A percentile compares a stretch with the other conserved stretches of the same genome.
phyloP scores from a whole-genome alignment of 2,329 filamentous ascomycete species.

The Neonectria coccinea region DNA sequence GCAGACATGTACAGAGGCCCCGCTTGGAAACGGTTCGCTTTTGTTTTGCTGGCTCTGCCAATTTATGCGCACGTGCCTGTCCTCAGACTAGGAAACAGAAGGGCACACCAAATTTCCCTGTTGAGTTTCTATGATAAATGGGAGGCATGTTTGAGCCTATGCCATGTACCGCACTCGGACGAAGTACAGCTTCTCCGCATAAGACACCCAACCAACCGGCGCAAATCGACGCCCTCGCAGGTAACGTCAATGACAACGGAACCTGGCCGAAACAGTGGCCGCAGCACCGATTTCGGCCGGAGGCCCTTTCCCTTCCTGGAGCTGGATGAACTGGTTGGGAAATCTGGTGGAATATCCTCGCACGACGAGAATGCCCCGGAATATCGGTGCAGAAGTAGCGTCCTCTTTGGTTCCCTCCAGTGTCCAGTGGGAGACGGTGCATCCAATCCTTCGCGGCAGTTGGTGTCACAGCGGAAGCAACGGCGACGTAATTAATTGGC shows the following conservation, averaged over 20 bases:
- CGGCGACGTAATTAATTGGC: slow-evolving; percentile 21
- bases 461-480: slow-evolving; percentile 7
- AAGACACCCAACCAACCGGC: slow-evolving; percentile 23
- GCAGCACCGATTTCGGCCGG: slow-evolving; percentile 17
- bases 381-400: slow-evolving; percentile 32
- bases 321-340: slow-evolving; percentile 3
- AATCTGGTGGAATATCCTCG: slow-evolving; percentile 14
- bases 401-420: slow-evolving; percentile 11
- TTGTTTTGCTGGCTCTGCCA: not conserved
- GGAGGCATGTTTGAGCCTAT: not conserved
- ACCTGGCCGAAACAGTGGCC: slow-evolving; percentile 32
- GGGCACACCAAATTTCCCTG: not conserved
- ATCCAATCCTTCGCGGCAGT: slow-evolving; percentile 21
- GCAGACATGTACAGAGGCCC: not conserved
- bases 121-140: not conserved
- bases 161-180: slow-evolving; percentile 6
- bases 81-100: not conserved
- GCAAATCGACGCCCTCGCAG: slow-evolving; percentile 15
- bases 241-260: slow-evolving; percentile 29
- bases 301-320: slow-evolving; percentile 12
- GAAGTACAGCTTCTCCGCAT: slow-evolving; percentile 19
- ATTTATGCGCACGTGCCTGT: slow-evolving; percentile 3
- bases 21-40: not conserved
- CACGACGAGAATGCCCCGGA: slow-evolving; percentile 37
- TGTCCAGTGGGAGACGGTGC: not conserved